Evolutionary conservation across 2,329 filamentous ascomycete genomes (phyloP).

Genomic region (Epichloe glyceriae): DNA sequence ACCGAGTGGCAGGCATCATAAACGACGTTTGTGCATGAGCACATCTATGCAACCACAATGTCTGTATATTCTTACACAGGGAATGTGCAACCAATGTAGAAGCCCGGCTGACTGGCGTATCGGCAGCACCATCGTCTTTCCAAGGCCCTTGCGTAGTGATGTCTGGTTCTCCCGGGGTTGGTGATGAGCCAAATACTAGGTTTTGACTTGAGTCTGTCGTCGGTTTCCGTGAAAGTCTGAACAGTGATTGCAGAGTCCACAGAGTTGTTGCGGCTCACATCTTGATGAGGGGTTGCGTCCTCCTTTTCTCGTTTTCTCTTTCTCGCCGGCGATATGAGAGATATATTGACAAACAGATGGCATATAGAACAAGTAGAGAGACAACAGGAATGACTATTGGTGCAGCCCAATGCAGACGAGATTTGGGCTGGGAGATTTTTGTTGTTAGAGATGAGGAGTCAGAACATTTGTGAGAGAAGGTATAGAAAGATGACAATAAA

Average conservation of each 20-base stretch:
- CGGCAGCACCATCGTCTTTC: background rate
- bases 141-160: background rate
- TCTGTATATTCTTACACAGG: background rate
- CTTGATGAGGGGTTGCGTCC: constrained; percentile 7
- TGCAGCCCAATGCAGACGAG: constrained; percentile 14
- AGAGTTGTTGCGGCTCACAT: constrained; percentile 10
- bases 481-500: background rate
- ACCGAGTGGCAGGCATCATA: background rate
- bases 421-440: constrained; percentile 8
- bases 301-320: constrained; percentile 10
- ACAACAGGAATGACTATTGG: constrained; percentile 19
- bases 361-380: constrained; percentile 18
- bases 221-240: constrained; percentile 10
- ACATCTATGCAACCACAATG: background rate
- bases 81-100: background rate
- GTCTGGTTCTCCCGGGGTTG: background rate
- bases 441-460: background rate
- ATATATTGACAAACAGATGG: constrained; percentile 15
- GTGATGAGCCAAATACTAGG: constrained; percentile 6
- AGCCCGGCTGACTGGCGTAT: background rate
- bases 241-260: constrained; percentile 13
- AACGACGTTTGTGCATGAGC: background rate
- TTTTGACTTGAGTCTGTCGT: constrained; percentile 9
- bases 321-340: constrained; percentile 16
- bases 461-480: background rate